Evolutionary conservation across 768 basidiomycete species (phyloP).

Genomic region (Russula abietina): DNA sequence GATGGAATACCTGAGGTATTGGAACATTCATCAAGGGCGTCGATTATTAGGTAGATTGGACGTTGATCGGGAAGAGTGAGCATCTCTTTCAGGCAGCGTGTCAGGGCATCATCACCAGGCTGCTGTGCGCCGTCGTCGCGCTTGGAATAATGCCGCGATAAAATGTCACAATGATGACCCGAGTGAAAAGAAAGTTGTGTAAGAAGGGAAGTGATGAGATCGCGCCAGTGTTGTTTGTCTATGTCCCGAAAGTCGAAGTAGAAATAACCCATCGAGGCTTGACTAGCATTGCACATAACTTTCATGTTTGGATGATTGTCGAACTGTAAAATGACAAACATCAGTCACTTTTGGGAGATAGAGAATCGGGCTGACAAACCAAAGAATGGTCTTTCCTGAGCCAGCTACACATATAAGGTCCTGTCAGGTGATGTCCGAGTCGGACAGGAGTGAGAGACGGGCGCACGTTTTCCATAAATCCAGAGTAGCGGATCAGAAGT

Average conservation of each 20-base stretch:
- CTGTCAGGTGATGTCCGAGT: background rate
- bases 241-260: slow-evolving; percentile 3
- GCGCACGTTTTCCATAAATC: slow-evolving; percentile 10
- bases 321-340: background rate
- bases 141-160: background rate
- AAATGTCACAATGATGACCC: background rate
- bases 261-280: slow-evolving; percentile 3
- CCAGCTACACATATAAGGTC: background rate
- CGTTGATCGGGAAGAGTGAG: background rate
- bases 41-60: background rate
- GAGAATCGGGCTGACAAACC: background rate
- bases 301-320: background rate
- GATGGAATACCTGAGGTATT: background rate
- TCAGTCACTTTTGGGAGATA: background rate
- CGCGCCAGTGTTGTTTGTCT: background rate
- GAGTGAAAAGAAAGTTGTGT: background rate
- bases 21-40: background rate
- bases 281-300: background rate
- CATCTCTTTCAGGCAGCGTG: background rate
- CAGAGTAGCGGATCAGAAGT: background rate
- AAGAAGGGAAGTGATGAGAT: slow-evolving; percentile 4
- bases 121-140: background rate
- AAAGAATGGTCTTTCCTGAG: slow-evolving; percentile 7
- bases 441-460: background rate
- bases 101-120: background rate